These are phyloP conservation scores for Vaccinium vitisidaea DNA, from an alignment of 148 eudicot species.

Conservation along the genomic window DNA sequence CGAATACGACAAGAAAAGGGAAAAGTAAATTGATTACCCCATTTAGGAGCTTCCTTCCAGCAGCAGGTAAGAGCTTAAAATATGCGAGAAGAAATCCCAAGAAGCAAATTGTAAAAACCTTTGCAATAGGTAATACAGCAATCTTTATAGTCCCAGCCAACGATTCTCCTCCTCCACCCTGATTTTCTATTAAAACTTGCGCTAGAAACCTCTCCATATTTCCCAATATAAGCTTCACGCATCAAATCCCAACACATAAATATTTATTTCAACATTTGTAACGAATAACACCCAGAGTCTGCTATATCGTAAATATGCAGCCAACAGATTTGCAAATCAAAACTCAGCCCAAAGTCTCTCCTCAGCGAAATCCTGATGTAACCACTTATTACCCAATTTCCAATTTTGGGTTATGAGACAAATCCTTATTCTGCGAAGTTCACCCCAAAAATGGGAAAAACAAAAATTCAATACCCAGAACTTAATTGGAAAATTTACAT, in stretches of 20 bases:
- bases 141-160: conserved; percentile 66
- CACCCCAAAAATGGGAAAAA: background rate
- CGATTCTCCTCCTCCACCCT: conserved; percentile 41
- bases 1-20: background rate
- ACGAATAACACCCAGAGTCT: background rate
- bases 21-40: conserved; percentile 48
- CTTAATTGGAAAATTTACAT: background rate
- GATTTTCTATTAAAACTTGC: conserved; percentile 38
- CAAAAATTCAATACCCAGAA: background rate
- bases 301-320: background rate
- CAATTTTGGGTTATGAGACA: background rate
- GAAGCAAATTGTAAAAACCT: conserved; percentile 87
- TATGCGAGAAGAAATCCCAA: conserved; percentile 87
- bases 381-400: background rate
- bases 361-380: background rate
- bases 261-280: background rate
- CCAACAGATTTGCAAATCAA: conserved; percentile 2
- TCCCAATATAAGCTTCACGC: conserved; percentile 14
- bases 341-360: conserved; percentile 8
- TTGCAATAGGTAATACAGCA: conserved; percentile 87
- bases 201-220: conserved; percentile 49
- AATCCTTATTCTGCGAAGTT: conserved; percentile 17
- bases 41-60: conserved; percentile 85
- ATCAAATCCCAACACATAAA: background rate
- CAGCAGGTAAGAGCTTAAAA: conserved; percentile 74